Percentiles rank a stretch among this genome's conserved stretches.
Conservation (phyloP, 2,329 filamentous ascomycete species). For the Rhinocladiella similis region DNA sequence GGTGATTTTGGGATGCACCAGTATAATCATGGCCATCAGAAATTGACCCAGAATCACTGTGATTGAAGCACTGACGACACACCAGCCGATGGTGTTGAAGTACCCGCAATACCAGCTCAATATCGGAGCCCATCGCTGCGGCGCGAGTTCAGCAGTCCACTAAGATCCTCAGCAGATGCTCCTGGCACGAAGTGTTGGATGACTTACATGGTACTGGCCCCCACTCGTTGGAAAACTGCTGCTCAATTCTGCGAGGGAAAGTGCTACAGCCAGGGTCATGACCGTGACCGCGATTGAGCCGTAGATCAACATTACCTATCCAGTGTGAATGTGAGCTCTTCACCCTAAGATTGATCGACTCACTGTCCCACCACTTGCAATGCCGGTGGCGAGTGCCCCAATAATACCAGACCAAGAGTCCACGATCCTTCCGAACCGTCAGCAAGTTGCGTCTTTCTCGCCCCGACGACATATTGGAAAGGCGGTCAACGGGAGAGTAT, state of each 20-base stretch:
- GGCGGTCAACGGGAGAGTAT: too few relatives aligned
- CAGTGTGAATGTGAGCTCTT: not conserved
- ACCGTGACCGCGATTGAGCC: not conserved
- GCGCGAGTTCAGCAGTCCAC: not conserved
- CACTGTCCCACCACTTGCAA: not conserved
- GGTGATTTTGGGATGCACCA: not conserved
- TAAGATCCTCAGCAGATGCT: not conserved
- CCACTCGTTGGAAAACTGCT: not conserved
- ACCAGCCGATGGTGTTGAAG: not conserved
- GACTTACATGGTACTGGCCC: conserved; percentile 4
- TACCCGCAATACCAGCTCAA: not conserved
- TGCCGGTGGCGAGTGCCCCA: not conserved
- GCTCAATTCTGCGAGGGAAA: not conserved
- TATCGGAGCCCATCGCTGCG: not conserved
- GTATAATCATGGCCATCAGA: not conserved
- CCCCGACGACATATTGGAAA: too few relatives aligned
- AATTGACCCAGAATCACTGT: not conserved
- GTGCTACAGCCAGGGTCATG: not conserved
- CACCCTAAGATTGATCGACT: not conserved
- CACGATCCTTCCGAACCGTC: not conserved
- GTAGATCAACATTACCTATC: not conserved
- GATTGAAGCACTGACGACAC: not conserved
- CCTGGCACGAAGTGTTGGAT: not conserved
- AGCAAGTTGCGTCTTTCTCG: too few relatives aligned
- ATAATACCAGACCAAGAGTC: not conserved